These are phyloP conservation scores for Sechiopsis laciniata DNA, from an alignment of 306 rosid species.

Conservation along the genomic window DNA sequence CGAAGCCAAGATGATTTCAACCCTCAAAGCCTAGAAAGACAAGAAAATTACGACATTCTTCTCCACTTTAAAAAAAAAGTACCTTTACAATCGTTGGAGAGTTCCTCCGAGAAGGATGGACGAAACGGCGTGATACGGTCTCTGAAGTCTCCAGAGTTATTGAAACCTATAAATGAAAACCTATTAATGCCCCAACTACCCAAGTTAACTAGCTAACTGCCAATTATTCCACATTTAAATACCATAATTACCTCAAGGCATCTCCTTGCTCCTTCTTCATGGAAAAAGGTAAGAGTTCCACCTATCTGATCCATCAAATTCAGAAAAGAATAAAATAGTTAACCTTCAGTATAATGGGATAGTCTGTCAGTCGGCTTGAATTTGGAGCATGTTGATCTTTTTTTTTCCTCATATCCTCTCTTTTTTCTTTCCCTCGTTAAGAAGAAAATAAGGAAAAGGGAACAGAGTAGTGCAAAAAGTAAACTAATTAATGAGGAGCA, in stretches of 20 bases:
- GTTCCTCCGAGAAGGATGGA: constrained; percentile 86
- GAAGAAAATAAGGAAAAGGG: neutral
- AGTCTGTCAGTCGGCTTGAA: neutral
- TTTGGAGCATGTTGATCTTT: neutral
- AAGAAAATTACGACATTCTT: neutral
- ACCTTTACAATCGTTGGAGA: constrained; percentile 97
- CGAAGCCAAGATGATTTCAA: neutral
- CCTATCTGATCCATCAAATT: constrained; percentile 59
- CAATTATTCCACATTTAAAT: constrained; percentile 24
- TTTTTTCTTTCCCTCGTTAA: neutral
- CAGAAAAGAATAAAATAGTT: constrained; percentile 3
- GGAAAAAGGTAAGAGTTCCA: constrained; percentile 91
- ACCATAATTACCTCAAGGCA: constrained; percentile 84
- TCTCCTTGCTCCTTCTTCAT: constrained; percentile 67
- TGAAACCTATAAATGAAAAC: constrained; percentile 51
- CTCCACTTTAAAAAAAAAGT: neutral
- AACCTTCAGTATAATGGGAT: neutral
- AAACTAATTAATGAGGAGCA: neutral
- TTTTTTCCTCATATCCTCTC: neutral
- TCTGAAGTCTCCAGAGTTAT: constrained; percentile 87
- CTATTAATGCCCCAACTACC: constrained; percentile 22
- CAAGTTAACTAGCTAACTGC: constrained; percentile 10
- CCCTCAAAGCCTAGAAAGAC: neutral
- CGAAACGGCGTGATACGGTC: constrained; percentile 65
- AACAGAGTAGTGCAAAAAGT: neutral